These are phyloP conservation scores for Ceratorhiza oryzae-sativae DNA, from an alignment of 1,284 basidiomycete species.

Conservation along the genomic window DNA sequence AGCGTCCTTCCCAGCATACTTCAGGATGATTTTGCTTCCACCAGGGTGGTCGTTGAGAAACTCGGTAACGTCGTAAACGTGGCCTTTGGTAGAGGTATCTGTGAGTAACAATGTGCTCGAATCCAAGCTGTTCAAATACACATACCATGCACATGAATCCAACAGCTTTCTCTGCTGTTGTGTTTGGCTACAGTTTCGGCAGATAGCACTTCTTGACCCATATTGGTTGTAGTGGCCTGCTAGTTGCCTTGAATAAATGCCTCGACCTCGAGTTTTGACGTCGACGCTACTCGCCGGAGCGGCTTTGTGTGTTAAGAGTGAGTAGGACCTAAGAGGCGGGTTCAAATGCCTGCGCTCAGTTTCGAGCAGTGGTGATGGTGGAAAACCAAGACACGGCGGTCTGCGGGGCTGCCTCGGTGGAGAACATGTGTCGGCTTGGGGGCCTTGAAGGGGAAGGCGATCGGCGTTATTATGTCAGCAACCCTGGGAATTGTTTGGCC, in stretches of 20 bases:
- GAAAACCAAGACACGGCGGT: neutral
- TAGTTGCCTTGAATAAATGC: neutral
- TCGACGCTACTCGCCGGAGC: neutral
- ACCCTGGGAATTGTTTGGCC: neutral
- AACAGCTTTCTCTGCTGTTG: slow-evolving; percentile 75
- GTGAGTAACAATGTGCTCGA: slow-evolving; percentile 17
- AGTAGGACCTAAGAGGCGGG: neutral
- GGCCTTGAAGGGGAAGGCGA: slow-evolving; percentile 25
- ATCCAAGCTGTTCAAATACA: slow-evolving; percentile 34
- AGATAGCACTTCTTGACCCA: slow-evolving; percentile 3
- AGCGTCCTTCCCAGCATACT: slow-evolving; percentile 80
- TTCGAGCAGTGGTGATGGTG: neutral
- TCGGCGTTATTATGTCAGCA: neutral
- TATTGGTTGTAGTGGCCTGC: neutral
- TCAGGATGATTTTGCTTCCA: slow-evolving; percentile 70
- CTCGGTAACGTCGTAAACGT: slow-evolving; percentile 80
- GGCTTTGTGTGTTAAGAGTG: too few species aligned
- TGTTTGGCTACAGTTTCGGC: slow-evolving; percentile 72
- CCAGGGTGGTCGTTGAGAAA: slow-evolving; percentile 77
- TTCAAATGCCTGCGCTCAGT: neutral
- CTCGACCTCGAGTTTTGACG: neutral
- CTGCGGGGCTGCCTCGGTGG: neutral
- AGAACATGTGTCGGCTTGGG: slow-evolving; percentile 12
- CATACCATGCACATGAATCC: slow-evolving; percentile 88
- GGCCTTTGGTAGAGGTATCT: slow-evolving; percentile 53